A percentile compares a stretch with the other conserved stretches of the same genome.
These are phyloP conservation scores for Xylaria sp. DNA, from an alignment of 2,329 filamentous ascomycete species.

Conservation along the genomic window DNA sequence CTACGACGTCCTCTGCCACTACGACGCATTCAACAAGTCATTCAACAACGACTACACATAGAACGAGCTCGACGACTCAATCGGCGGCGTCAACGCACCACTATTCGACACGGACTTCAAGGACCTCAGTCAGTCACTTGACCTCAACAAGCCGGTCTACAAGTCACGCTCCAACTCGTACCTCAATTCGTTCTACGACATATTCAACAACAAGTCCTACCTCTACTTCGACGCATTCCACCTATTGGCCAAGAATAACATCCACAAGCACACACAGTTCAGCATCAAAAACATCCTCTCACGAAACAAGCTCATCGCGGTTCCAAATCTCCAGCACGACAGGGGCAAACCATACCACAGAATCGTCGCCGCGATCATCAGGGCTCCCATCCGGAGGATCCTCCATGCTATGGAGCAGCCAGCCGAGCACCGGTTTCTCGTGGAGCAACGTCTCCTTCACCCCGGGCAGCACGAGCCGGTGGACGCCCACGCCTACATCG, in stretches of 20 bases:
- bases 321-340: slow-evolving; percentile 1
- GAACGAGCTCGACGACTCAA: slow-evolving; percentile 1
- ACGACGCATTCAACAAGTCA: slow-evolving; percentile 7
- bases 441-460: slow-evolving; percentile 38
- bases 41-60: slow-evolving; percentile 4
- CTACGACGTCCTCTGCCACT: slow-evolving; percentile 8
- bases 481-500: slow-evolving; percentile 15
- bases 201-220: slow-evolving; percentile 8
- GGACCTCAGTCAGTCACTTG: neutral
- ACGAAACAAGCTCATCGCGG: slow-evolving; percentile 5
- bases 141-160: slow-evolving; percentile 12
- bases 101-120: slow-evolving; percentile 7
- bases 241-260: slow-evolving; percentile 2
- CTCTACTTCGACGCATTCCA: slow-evolving; percentile 7
- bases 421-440: slow-evolving; percentile 22
- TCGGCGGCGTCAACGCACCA: neutral
- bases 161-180: slow-evolving; percentile 7
- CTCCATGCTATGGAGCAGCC: slow-evolving; percentile 13
- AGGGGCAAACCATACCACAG: slow-evolving; percentile 11
- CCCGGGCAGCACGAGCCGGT: slow-evolving; percentile 17
- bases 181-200: slow-evolving; percentile 16
- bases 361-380: slow-evolving; percentile 11
- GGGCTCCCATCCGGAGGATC: slow-evolving; percentile 20
- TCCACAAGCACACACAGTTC: slow-evolving; percentile 12
- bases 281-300: slow-evolving; percentile 9